Evolutionary conservation across 805 yeast genomes (phyloP).

Genomic region (Lachancea dasiensis): DNA sequence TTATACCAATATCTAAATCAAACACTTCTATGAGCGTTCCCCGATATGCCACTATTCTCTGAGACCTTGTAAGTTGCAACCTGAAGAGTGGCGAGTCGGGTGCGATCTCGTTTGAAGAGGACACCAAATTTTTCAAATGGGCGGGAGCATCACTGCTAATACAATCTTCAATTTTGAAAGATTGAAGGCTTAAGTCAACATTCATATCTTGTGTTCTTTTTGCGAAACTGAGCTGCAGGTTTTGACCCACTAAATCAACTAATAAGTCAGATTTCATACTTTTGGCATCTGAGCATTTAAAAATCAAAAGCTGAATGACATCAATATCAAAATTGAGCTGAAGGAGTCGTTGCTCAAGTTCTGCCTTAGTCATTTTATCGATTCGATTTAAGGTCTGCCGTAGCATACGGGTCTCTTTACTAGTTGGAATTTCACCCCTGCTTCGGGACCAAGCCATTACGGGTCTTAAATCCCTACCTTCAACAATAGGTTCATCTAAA

Average conservation of each 20-base stretch:
- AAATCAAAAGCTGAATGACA: constrained; percentile 52
- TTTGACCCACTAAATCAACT: constrained; percentile 66
- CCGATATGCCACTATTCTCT: constrained; percentile 52
- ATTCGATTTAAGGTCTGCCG: constrained; percentile 18
- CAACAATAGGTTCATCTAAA: constrained; percentile 30
- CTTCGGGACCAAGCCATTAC: constrained; percentile 7
- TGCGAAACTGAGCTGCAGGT: constrained; percentile 52
- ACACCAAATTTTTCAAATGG: constrained; percentile 62
- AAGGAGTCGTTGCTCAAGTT: constrained; percentile 52
- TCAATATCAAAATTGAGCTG: constrained; percentile 72
- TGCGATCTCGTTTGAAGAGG: constrained; percentile 50
- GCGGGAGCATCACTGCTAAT: constrained; percentile 55
- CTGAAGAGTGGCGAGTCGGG: constrained; percentile 43
- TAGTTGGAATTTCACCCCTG: constrained; percentile 10
- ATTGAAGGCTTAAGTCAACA: constrained; percentile 57
- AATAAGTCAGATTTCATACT: constrained; percentile 60
- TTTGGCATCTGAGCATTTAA: constrained; percentile 58
- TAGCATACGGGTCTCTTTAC: constrained; percentile 25
- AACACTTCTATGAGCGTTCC: constrained; percentile 52
- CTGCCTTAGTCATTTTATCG: constrained; percentile 40
- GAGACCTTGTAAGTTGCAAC: constrained; percentile 51
- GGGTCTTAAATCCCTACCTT: constrained; percentile 4
- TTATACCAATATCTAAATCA: constrained; percentile 69
- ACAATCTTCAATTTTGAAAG: constrained; percentile 68
- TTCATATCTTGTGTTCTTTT: constrained; percentile 57